A percentile compares a stretch with the other conserved stretches of the same genome.
Conservation (phyloP, 2,329 filamentous ascomycete genomes). For the Paramyrothecium roridum region DNA sequence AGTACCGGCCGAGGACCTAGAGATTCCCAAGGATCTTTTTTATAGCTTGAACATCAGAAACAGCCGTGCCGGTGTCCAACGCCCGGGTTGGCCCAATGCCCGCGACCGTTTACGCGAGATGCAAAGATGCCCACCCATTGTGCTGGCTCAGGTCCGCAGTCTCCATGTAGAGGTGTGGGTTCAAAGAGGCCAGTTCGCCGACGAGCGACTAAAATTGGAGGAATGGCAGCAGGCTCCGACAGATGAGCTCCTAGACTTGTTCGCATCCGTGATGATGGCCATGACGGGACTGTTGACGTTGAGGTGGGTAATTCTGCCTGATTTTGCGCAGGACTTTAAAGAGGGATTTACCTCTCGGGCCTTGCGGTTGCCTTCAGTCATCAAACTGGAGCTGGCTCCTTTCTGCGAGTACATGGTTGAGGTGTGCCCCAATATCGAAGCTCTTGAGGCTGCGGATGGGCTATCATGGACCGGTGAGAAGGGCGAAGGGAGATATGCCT, state of each 20-base stretch:
- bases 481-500: not conserved
- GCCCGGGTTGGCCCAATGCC: not conserved
- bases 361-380: not conserved
- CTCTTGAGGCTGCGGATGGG: not conserved
- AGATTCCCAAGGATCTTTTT: not conserved
- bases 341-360: not conserved
- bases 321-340: not conserved
- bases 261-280: not conserved
- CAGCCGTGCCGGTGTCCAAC: not conserved
- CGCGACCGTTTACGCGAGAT: not conserved
- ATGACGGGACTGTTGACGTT: not conserved
- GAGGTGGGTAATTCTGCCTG: not conserved
- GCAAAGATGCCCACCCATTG: not conserved
- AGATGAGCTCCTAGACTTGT: not conserved
- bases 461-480: not conserved
- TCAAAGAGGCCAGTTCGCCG: not conserved
- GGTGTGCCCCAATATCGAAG: not conserved
- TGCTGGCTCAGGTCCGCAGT: not conserved
- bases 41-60: not conserved
- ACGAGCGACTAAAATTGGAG: not conserved
- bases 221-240: not conserved
- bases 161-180: not conserved
- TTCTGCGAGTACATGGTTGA: not conserved
- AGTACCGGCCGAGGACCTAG: not conserved
- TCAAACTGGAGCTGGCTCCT: not conserved